phyloP scores from a whole-genome alignment of 495 filamentous ascomycete genomes.

The Lophiotrema nucula region DNA sequence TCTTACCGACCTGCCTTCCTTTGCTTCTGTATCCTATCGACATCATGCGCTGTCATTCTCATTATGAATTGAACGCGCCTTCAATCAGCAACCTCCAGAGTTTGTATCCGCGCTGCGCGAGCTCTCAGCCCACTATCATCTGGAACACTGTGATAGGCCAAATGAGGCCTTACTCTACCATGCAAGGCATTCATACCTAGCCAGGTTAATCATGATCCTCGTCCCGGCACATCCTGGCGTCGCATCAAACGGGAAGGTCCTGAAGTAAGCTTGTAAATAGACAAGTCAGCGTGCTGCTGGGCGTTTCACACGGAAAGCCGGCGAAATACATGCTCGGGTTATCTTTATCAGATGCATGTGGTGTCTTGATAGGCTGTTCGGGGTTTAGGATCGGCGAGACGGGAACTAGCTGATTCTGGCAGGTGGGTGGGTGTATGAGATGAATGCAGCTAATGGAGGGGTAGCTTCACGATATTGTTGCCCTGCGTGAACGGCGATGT shows the following conservation, averaged over 20 bases:
- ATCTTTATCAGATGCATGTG: neutral
- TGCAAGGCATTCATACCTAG: neutral
- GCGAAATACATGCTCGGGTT: neutral
- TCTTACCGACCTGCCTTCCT: neutral
- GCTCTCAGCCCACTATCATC: no score
- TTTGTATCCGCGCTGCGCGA: no score
- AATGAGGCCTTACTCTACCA: no score
- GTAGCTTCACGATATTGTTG: no score
- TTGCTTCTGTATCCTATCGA: neutral
- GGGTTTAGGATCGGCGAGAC: slow-evolving; percentile 2
- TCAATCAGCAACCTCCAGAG: no score
- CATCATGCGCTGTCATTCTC: neutral
- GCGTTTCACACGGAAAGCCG: neutral
- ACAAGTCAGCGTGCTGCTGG: neutral
- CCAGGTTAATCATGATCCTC: neutral
- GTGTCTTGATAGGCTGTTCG: neutral
- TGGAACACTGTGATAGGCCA: no score
- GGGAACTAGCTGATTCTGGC: neutral
- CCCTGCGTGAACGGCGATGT: no score
- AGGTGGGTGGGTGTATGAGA: neutral
- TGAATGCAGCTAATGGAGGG: neutral
- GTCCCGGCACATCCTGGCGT: neutral
- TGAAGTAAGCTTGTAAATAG: neutral
- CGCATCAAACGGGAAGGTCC: slow-evolving; percentile 2
- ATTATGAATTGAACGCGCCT: neutral